A percentile compares a stretch with the other conserved stretches of the same genome.
phyloP scores from a whole-genome alignment of 441 rosid genomes.

The Populus tomentosa region DNA sequence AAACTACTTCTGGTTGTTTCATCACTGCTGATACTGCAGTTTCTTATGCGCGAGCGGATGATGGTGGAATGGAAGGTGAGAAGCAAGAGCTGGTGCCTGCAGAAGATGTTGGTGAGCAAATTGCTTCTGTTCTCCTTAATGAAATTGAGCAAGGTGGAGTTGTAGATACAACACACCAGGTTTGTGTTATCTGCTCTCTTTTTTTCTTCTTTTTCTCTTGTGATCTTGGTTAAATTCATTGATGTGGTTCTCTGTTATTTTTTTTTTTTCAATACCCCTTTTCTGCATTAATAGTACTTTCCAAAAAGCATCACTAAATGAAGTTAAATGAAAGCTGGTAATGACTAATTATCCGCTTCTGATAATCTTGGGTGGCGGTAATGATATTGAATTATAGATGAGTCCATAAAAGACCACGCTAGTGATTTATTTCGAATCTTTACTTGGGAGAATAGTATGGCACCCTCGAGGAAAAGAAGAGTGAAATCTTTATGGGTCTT shows the following conservation, averaged over 20 bases:
- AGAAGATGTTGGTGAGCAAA: constrained; percentile 66
- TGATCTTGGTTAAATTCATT: not conserved
- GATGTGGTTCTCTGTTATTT: not conserved
- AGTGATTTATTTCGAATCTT: not conserved
- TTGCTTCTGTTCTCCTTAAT: constrained; percentile 72
- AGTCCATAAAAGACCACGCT: not conserved
- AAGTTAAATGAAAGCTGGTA: not conserved
- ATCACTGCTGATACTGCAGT: constrained; percentile 75
- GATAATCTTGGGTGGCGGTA: too few species aligned
- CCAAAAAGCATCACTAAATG: not conserved
- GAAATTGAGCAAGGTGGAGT: constrained; percentile 94
- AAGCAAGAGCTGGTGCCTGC: constrained; percentile 58
- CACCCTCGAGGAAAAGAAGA: not conserved
- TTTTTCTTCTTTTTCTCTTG: not conserved
- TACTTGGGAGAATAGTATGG: not conserved
- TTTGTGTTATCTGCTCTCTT: constrained; percentile 20
- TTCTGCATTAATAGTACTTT: not conserved
- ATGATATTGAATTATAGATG: too few species aligned
- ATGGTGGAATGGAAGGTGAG: constrained; percentile 54
- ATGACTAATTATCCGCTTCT: not conserved
- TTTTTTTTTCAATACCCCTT: not conserved
- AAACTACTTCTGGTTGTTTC: constrained; percentile 79
- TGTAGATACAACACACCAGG: constrained; percentile 91
- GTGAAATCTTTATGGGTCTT: not conserved
- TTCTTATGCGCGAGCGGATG: constrained; percentile 40